Conservation (phyloP, 805 yeast species). For the Myxozyma mucilagina region DNA sequence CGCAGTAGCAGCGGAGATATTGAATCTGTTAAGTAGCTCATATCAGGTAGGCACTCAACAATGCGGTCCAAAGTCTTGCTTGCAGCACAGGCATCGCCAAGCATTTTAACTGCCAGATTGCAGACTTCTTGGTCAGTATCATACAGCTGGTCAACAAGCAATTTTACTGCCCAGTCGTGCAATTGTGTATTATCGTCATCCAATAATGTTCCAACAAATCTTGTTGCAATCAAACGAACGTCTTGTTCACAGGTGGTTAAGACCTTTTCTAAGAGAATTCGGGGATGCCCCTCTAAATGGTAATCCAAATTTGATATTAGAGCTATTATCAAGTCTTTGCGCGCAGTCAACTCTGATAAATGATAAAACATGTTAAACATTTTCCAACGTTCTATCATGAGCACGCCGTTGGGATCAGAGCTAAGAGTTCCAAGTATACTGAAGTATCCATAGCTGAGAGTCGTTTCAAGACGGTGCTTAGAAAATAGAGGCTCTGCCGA, state of each 20-base stretch:
- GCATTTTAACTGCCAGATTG: constrained; percentile 53
- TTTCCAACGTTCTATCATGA: constrained; percentile 76
- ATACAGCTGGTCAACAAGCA: constrained; percentile 66
- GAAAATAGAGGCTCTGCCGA: constrained; percentile 77
- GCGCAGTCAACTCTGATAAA: constrained; percentile 54
- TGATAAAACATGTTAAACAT: constrained; percentile 78
- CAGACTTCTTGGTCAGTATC: constrained; percentile 62
- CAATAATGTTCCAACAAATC: constrained; percentile 45
- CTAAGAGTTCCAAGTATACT: constrained; percentile 74
- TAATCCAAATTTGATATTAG: constrained; percentile 66
- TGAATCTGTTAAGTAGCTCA: constrained; percentile 53
- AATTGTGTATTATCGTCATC: constrained; percentile 16
- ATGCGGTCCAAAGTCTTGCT: constrained; percentile 52
- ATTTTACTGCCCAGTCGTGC: constrained; percentile 50
- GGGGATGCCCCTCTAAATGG: constrained; percentile 60
- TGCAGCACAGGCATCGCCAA: constrained; percentile 54
- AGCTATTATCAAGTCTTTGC: constrained; percentile 58
- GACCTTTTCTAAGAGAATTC: constrained; percentile 66
- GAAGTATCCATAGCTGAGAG: constrained; percentile 76
- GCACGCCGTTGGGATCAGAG: constrained; percentile 59
- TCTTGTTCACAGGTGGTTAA: constrained; percentile 55
- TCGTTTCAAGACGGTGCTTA: constrained; percentile 55
- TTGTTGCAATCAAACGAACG: constrained; percentile 60
- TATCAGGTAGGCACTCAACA: constrained; percentile 56
- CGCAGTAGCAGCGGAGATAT: constrained; percentile 61